Evolutionary conservation across 2,329 filamentous ascomycete species (phyloP).

Genomic region (Knufia fluminis): DNA sequence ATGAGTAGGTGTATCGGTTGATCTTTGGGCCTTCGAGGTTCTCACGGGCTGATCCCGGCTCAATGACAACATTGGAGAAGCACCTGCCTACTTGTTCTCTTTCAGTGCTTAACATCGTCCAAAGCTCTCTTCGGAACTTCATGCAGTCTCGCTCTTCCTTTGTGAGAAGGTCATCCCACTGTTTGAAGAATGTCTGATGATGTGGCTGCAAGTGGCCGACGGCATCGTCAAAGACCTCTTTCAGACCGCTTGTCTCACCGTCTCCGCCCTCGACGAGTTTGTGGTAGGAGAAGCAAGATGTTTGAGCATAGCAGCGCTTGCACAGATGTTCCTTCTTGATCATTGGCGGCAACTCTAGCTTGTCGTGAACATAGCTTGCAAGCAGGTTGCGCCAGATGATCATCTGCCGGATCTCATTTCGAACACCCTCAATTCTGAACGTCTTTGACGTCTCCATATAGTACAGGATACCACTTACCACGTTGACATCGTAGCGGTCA

Average conservation of each 20-base stretch:
- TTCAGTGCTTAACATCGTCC: constrained; percentile 88
- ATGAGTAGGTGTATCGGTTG: constrained; percentile 80
- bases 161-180: constrained; percentile 87
- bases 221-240: constrained; percentile 70
- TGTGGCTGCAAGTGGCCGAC: constrained; percentile 65
- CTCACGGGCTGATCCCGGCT: constrained; percentile 64
- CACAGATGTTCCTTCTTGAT: constrained; percentile 73
- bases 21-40: constrained; percentile 67
- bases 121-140: constrained; percentile 79
- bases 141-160: constrained; percentile 89
- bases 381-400: constrained; percentile 90
- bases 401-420: constrained; percentile 88
- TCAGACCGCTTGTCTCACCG: constrained; percentile 70
- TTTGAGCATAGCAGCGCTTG: constrained; percentile 80
- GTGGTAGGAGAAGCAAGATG: constrained; percentile 86
- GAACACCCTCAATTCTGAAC: constrained; percentile 72
- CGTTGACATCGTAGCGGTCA: constrained; percentile 85
- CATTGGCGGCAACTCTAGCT: constrained; percentile 76
- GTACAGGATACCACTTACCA: constrained; percentile 83
- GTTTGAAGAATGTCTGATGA: constrained; percentile 78
- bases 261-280: constrained; percentile 78
- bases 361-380: constrained; percentile 73
- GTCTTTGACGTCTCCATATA: constrained; percentile 89
- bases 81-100: constrained; percentile 82
- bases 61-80: constrained; percentile 78